Base-by-base conservation (phyloP, 106 monocot genomes). In the Platanthera zijinensis region DNA sequence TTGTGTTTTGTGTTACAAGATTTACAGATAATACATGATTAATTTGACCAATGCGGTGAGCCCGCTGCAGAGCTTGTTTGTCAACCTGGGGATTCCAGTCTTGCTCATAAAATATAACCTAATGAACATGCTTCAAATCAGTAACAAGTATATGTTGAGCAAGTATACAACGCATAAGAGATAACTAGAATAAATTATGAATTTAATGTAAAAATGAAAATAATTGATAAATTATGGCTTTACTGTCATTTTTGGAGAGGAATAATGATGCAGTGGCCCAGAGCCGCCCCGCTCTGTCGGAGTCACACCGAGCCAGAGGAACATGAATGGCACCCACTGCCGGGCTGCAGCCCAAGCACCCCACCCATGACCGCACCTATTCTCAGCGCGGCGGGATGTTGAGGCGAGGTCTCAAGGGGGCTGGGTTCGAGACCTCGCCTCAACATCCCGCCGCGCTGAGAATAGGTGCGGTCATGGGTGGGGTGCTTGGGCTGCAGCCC, bases 91-190 rank as follows among this genome's bases (percentile, higher is more conserved):
- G 97, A 81, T 99, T 99, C 97, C 97, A 99, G 82, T 99, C 94
- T 94, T 99, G 97, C 75, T 99, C 97, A 81, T 92, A 99, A 83
- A 99, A 99, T 72, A 99, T 90, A 19, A 99, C 97, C 97, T 93
- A 75, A 67, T 62, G 76, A 28, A 51, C 77, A 4, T 83, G 25
- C 70, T 57, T 82, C 12, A 7, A 17, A 73, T 76, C 74, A 79
- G 63, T 57, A 78, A 59, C 48, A 75, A 51, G 51, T 56, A 32
- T 10, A 51, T 51, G 21, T 10, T 22, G 8, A 50, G 21, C 50
- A 72, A 12, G 51, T 50, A 68, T 51, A 67, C 21, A 3, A 32
- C 13, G 15, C 18, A 80, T 64, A 80, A 66, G 50, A 46, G 12
- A 51, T 19, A 14, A 17, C 18, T 21, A 11, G 46, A 6, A 71